phyloP scores from a whole-genome alignment of 495 filamentous ascomycete genomes.

The Neurospora tetrasperma region DNA sequence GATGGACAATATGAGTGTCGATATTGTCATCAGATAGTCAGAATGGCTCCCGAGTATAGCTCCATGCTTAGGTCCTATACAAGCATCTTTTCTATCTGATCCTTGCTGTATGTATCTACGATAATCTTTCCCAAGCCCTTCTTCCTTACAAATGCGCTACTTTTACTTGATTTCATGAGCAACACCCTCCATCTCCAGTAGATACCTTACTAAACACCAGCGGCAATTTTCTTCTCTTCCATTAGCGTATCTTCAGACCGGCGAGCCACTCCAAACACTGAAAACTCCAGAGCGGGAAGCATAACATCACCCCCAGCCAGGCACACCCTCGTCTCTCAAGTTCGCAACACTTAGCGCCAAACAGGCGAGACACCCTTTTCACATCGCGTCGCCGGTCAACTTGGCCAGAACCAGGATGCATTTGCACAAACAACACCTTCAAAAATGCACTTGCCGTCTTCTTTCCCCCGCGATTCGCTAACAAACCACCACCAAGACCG shows the following conservation, averaged over 20 bases:
- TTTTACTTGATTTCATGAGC: too few species aligned
- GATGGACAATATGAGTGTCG: too few species aligned
- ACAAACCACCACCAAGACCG: too few species aligned
- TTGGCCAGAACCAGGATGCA: too few species aligned
- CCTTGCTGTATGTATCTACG: too few species aligned
- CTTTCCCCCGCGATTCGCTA: too few species aligned
- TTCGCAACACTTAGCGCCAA: not conserved
- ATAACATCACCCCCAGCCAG: not conserved
- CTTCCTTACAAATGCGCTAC: too few species aligned
- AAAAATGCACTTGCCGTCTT: not conserved
- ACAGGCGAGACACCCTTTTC: not conserved
- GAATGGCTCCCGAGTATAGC: too few species aligned
- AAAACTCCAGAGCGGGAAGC: not conserved
- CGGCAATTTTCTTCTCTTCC: not conserved
- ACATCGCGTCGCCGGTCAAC: not conserved
- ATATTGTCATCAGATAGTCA: too few species aligned
- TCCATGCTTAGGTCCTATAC: too few species aligned
- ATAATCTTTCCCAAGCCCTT: too few species aligned
- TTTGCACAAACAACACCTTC: not conserved
- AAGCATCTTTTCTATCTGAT: too few species aligned
- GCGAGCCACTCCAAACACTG: not conserved
- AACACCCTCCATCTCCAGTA: not conserved
- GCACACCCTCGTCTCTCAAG: not conserved
- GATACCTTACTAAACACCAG: not conserved
- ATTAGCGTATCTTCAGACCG: not conserved